A percentile compares a stretch with the other conserved stretches of the same genome.
Evolutionary conservation across 208 protist genomes (phyloP).

Genomic region (Sergeia podlipaevii): DNA sequence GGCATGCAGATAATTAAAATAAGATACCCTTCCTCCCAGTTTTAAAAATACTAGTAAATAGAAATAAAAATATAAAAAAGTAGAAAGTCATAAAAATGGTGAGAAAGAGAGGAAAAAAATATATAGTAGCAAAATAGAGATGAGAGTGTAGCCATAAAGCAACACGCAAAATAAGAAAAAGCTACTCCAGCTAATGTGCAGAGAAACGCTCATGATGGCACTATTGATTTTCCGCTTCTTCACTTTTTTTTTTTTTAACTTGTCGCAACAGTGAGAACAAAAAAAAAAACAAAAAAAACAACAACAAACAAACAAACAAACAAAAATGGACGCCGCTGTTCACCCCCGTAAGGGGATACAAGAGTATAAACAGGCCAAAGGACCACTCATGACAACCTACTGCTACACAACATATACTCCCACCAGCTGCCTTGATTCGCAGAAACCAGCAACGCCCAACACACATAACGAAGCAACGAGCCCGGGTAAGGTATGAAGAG

Average conservation of each 20-base stretch:
- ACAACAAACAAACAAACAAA: not conserved
- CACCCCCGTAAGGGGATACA: not conserved
- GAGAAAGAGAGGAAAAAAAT: not conserved
- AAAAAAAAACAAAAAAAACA: conserved; percentile 3
- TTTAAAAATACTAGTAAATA: not conserved
- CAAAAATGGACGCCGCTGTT: too few species aligned
- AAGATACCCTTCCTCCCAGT: too few species aligned
- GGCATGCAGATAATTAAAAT: too few species aligned
- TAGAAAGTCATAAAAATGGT: conserved; percentile 2
- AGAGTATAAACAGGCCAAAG: not conserved
- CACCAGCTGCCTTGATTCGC: too few species aligned
- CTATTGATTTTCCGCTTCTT: not conserved
- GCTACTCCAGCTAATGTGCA: not conserved
- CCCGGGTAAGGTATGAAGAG: too few species aligned
- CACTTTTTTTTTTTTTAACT: not conserved
- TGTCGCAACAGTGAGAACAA: conserved; percentile 17
- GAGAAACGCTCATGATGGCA: not conserved
- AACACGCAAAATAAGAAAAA: conserved; percentile 4
- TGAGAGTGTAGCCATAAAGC: conserved; percentile 4
- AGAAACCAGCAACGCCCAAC: too few species aligned
- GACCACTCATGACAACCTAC: too few species aligned
- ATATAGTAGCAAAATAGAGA: conserved; percentile 2
- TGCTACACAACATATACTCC: too few species aligned
- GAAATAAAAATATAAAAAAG: not conserved
- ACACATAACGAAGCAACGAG: too few species aligned